Conservation (phyloP, 371 early-diverging fungal species). For the Coemansia sp. region DNA sequence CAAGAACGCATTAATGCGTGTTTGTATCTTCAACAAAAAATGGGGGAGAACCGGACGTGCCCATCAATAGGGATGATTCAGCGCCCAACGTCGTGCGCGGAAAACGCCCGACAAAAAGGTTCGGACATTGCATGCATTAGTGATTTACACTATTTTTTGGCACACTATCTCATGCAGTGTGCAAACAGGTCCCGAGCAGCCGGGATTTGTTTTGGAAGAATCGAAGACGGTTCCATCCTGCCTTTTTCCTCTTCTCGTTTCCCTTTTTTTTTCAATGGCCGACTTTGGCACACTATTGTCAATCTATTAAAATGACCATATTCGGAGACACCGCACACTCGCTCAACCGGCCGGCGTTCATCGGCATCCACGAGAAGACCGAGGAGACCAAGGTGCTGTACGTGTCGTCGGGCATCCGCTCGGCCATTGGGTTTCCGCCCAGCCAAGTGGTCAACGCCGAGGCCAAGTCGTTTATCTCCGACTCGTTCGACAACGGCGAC, state of each 20-base stretch:
- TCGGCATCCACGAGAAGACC: constrained; percentile 34
- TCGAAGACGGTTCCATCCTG: neutral
- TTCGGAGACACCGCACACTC: neutral
- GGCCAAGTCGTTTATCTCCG: constrained; percentile 29
- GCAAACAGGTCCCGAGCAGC: no score
- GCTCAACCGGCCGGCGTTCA: constrained; percentile 25
- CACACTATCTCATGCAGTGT: no score
- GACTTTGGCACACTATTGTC: neutral
- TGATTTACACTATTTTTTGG: no score
- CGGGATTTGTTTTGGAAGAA: no score
- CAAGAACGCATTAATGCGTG: no score
- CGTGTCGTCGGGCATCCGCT: constrained; percentile 36
- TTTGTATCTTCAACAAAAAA: no score
- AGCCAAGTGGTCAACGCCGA: constrained; percentile 14
- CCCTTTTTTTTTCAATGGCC: no score
- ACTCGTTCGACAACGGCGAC: constrained; percentile 23
- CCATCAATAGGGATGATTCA: no score
- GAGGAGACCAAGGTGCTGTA: constrained; percentile 27
- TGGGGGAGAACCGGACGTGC: no score
- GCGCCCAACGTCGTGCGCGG: no score
- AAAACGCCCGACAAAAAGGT: no score
- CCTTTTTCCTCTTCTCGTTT: neutral
- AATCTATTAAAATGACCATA: neutral
- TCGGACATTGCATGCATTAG: no score
- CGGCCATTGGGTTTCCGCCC: constrained; percentile 32